phyloP scores from a whole-genome alignment of 179 eudicot species.

The Patellifolia procumbens region DNA sequence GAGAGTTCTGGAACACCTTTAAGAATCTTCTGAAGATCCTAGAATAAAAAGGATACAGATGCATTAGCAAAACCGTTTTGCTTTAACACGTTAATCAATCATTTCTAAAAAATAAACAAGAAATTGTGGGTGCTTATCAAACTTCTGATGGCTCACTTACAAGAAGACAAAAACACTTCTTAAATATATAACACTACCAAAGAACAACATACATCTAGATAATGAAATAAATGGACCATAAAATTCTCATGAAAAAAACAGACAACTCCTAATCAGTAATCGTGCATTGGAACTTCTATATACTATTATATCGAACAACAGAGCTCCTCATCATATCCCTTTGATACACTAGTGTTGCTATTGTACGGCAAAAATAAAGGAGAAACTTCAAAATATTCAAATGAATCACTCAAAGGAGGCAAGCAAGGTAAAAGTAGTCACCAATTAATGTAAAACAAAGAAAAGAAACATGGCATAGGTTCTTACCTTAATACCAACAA shows the following conservation, averaged over 20 bases:
- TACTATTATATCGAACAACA: background rate
- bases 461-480: background rate
- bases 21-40: constrained; percentile 74
- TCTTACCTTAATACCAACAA: constrained; percentile 64
- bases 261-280: no score
- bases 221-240: background rate
- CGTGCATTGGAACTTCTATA: background rate
- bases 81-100: background rate
- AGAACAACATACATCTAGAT: background rate
- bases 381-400: background rate
- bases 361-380: background rate
- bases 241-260: no score
- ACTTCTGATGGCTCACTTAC: background rate
- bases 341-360: background rate
- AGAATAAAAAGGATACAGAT: constrained; percentile 11
- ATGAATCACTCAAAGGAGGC: background rate
- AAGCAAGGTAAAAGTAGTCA: background rate
- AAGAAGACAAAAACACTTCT: background rate
- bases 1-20: constrained; percentile 72
- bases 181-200: background rate
- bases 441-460: background rate
- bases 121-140: background rate
- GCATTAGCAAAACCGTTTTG: background rate
- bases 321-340: constrained; percentile 6
- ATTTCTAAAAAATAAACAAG: background rate